Percentiles rank a stretch among this genome's conserved stretches.
phyloP scores from a whole-genome alignment of 1,284 basidiomycete species.

The Porodaedalea pini region DNA sequence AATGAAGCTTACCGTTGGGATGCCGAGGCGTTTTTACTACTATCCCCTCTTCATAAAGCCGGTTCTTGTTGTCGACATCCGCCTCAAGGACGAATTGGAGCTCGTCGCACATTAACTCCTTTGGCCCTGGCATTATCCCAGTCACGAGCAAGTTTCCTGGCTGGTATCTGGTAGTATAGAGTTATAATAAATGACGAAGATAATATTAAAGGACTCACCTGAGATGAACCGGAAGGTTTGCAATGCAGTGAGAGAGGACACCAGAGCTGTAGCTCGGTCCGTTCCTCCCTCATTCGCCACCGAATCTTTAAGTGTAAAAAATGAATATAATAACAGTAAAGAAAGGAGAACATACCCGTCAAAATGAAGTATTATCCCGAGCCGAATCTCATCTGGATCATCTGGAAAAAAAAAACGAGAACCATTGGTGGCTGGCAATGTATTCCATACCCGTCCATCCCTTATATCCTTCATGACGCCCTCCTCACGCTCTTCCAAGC shows the following conservation, averaged over 20 bases:
- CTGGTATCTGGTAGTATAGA: constrained; percentile 19
- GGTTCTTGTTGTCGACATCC: neutral
- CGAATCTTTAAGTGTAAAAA: too few relatives aligned
- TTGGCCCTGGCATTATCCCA: constrained; percentile 18
- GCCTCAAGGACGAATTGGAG: constrained; percentile 14
- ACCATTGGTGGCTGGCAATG: constrained; percentile 16
- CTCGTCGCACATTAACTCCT: constrained; percentile 18
- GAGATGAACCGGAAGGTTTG: constrained; percentile 7
- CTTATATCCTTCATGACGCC: neutral
- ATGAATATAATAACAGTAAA: neutral
- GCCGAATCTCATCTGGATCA: constrained; percentile 8
- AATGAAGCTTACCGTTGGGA: constrained; percentile 8
- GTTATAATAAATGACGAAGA: too few relatives aligned
- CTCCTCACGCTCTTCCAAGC: neutral
- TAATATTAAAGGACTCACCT: too few relatives aligned
- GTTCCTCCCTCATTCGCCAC: too few relatives aligned
- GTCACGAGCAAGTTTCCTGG: constrained; percentile 15
- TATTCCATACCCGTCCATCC: constrained; percentile 20
- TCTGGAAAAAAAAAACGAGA: constrained; percentile 18
- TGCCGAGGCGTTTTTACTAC: neutral
- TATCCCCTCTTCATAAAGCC: constrained; percentile 9
- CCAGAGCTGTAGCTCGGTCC: constrained; percentile 6
- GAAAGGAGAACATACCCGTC: constrained; percentile 18
- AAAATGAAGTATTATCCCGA: constrained; percentile 6
- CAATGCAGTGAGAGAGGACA: constrained; percentile 14